Percentiles rank a stretch among this genome's conserved stretches.
Evolutionary conservation across 1,139 yeast species (phyloP).

Genomic region (Insectozyma bohioensis): DNA sequence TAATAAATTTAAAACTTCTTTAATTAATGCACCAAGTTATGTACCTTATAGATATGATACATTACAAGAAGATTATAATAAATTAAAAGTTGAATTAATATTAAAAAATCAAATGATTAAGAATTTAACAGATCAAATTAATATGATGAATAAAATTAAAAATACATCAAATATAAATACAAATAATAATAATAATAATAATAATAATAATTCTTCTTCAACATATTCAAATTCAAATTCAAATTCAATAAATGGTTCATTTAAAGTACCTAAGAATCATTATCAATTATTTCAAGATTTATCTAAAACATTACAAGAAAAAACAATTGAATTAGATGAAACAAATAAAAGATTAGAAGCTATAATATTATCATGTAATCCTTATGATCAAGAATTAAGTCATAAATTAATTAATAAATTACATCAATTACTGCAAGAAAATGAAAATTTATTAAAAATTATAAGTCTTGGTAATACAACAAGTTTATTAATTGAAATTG

Average conservation of each 20-base stretch:
- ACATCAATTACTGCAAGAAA: conserved; percentile 64
- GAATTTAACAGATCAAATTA: conserved; percentile 34
- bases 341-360: conserved; percentile 63
- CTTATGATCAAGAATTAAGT: conserved; percentile 70
- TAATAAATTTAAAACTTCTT: background rate
- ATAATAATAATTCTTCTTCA: conserved; percentile 1
- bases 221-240: background rate
- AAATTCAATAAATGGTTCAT: conserved; percentile 2
- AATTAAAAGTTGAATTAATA: conserved; percentile 32
- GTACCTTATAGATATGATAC: conserved; percentile 18
- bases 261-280: conserved; percentile 43
- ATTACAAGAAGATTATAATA: conserved; percentile 23
- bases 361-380: conserved; percentile 46
- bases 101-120: conserved; percentile 37
- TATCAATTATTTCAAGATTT: conserved; percentile 50
- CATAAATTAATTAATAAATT: conserved; percentile 72
- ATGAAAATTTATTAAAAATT: conserved; percentile 68
- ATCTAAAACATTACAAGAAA: conserved; percentile 49
- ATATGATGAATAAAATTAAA: conserved; percentile 17
- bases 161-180: conserved; percentile 10
- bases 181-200: conserved; percentile 2
- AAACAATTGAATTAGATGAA: conserved; percentile 56
- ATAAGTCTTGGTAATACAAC: conserved; percentile 71
- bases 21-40: conserved; percentile 33
- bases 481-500: conserved; percentile 68